Conservation (phyloP, 495 filamentous ascomycete species). For the Hypoxylon fragiforme region DNA sequence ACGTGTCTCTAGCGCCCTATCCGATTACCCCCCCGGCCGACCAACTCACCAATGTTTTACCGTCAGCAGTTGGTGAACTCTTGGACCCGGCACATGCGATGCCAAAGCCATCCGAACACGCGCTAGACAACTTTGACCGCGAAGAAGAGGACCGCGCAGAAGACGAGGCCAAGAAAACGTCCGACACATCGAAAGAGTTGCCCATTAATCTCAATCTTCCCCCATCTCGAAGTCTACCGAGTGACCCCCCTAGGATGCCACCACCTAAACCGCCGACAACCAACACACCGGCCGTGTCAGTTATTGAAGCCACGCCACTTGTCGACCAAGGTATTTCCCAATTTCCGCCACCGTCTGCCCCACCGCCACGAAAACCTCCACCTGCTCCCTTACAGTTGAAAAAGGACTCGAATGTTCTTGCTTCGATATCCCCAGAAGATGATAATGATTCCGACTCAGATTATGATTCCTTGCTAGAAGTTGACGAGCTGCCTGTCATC, state of each 20-base stretch:
- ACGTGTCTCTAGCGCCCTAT: conserved; percentile 58
- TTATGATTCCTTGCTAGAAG: conserved; percentile 75
- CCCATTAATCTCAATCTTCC: conserved; percentile 50
- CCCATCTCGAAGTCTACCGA: conserved; percentile 52
- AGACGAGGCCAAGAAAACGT: conserved; percentile 46
- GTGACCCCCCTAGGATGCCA: conserved; percentile 48
- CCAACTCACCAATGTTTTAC: conserved; percentile 32
- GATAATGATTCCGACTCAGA: conserved; percentile 73
- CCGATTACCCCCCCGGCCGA: conserved; percentile 59
- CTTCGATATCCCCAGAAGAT: conserved; percentile 53
- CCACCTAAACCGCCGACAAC: conserved; percentile 47
- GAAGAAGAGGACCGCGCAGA: conserved; percentile 52
- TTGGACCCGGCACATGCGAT: conserved; percentile 56
- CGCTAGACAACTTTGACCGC: conserved; percentile 54
- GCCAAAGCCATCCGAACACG: conserved; percentile 57
- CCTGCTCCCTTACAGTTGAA: conserved; percentile 81
- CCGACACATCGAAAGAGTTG: conserved; percentile 44
- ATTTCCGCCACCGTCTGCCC: conserved; percentile 52
- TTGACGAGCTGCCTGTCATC: conserved; percentile 59
- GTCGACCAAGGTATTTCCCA: conserved; percentile 49
- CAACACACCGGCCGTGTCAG: conserved; percentile 47
- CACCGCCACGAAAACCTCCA: conserved; percentile 74
- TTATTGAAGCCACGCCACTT: conserved; percentile 53
- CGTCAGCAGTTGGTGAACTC: conserved; percentile 45
- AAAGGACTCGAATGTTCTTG: conserved; percentile 47